Base-by-base conservation (phyloP, 257 asterid genomes). In the Solanum dulcamara region DNA sequence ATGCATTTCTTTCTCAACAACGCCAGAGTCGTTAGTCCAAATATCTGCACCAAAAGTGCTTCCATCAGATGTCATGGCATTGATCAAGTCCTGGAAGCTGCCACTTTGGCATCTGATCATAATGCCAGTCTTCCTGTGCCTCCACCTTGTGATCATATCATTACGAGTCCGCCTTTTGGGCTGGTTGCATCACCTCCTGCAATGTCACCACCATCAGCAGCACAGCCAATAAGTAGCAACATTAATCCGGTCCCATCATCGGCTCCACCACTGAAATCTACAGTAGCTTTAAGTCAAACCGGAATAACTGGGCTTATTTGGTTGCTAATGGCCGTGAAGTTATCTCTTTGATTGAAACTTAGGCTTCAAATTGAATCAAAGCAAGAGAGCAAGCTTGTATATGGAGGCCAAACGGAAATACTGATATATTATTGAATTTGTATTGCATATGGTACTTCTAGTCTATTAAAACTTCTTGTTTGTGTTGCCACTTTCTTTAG, bases 21-120 rank as follows among this genome's bases (percentile, higher is more conserved):
- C 59, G 96, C 89, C 13, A 64, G 93, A 30, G 86, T 94, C 84
- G 75, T 32, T 40, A 92, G 97, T 79, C 97, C 96, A 11, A 89
- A 96, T 84, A 90, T 96, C 24, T 94, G 99, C 30, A 90, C 93
- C 13, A 67, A 32, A 12, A 93, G 91, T 28, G 66, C 85, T 14
- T 89, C 93, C 4, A 88, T 94, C 18, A 88, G 98, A 87, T 95
- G 99, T 4, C 99, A 92, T 55, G 99, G 99, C 26, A 86, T 96
- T 37, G 97, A 96, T 59, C 95, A 91, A n/a, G 90, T 92, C 38
- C 83, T 87, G 87, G 90, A 89, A 38, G 90, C 90, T 12, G 13
- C 40, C 60, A 0, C 82, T 30, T 75, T 75, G 81, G 1, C 59
- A 42, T 75, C 81, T 75, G 57, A 75, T 44, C 57, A 26, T 44